Percentiles rank a stretch among this genome's conserved stretches.
Evolutionary conservation across 2,329 filamentous ascomycete genomes (phyloP).

Genomic region (Aspergillus fijiensis): DNA sequence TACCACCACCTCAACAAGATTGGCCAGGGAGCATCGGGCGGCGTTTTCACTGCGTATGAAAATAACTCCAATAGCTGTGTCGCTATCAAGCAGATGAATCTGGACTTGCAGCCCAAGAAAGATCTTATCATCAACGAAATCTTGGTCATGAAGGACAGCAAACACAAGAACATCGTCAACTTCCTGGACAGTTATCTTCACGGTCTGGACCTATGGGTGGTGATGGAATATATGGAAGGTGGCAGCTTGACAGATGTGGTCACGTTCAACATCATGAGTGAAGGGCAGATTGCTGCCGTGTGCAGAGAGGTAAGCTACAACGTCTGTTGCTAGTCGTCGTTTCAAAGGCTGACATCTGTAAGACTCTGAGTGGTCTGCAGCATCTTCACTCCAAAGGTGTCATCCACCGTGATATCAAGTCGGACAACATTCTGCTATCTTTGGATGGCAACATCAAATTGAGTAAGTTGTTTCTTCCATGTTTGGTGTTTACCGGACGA

Average conservation of each 20-base stretch:
- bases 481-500: background rate
- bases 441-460: conserved; percentile 96
- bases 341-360: conserved; percentile 17
- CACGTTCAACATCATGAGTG: conserved; percentile 98
- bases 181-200: conserved; percentile 97
- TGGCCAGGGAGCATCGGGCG: conserved; percentile 93
- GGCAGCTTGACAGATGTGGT: conserved; percentile 97
- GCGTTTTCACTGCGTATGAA: conserved; percentile 90
- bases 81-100: conserved; percentile 99
- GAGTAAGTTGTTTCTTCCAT: conserved; percentile 60
- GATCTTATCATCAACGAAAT: conserved; percentile 99
- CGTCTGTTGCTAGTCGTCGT: background rate
- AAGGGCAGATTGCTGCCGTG: conserved; percentile 93
- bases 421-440: conserved; percentile 93
- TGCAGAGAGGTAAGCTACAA: conserved; percentile 69
- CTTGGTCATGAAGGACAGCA: conserved; percentile 98
- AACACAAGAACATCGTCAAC: conserved; percentile 97
- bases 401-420: conserved; percentile 98
- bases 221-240: conserved; percentile 99
- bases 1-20: conserved; percentile 92
- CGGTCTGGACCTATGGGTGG: conserved; percentile 90
- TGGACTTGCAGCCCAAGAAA: conserved; percentile 98
- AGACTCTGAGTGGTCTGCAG: conserved; percentile 84
- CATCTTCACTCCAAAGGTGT: conserved; percentile 97
- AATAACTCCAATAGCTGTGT: conserved; percentile 80